Evolutionary conservation across 305 asterid species (phyloP), one percentile per base, ranked within the genome.

Genomic region (Vinca major): DNA sequence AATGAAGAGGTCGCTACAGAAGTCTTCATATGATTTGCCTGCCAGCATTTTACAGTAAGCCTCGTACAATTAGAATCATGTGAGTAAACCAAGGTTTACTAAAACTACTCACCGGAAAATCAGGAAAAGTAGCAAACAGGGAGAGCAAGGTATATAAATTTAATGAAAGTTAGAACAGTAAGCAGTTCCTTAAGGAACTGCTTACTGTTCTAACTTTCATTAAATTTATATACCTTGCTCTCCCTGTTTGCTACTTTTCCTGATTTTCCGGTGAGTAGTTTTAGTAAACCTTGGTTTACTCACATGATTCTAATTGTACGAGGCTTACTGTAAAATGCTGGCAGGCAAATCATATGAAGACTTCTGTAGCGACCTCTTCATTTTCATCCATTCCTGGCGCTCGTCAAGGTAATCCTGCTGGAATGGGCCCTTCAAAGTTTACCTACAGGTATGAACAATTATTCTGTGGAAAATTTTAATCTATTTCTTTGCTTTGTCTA

Each of bases 371-470:
- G 58, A 79, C 89, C 75, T 74, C 95, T 56, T 78, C 93, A 37
- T 63, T 72, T 67, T 69, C 92, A 67, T 80, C 92, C 73, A 63
- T 64, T 68, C 83, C 94, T 75, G 84, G 84, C 72, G 71, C 84
- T 78, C 83, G 83, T 69, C 79, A 80, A 64, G 82, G 87, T 77
- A 89, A 79, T 80, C 64, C 83, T 50, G 63, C 94, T 49, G 83
- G 84, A 56, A 56, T 86, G 82, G 89, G 89, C 77, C 89, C 96
- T 69, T 91, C 99, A 48, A 91, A 91, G 79, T 88, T 87, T 80
- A 84, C 90, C 20, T 93, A 93, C 78, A 87, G 99, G 99, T 93
- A 90, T 39, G 74, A 67, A 49, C 65, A 73, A 69, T 63, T 79
- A 58, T 1, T 69, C 69, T 52, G 45, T 67, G 14, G 55, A 63